Conservation (phyloP, 805 yeast genomes). For the Yamadazyma laniorum region DNA sequence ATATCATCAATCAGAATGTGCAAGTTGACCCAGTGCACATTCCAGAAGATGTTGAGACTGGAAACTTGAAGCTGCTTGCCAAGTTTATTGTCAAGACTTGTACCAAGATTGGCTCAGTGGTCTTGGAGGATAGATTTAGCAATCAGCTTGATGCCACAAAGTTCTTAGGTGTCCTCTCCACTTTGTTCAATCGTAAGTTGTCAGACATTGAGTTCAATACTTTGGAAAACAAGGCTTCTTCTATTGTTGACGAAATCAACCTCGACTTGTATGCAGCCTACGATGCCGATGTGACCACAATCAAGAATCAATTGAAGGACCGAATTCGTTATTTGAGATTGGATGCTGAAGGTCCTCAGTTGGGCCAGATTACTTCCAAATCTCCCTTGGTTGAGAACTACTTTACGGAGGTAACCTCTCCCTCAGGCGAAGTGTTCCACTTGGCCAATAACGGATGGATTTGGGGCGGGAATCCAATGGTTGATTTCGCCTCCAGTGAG, state of each 20-base stretch:
- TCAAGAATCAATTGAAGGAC: constrained; percentile 67
- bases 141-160: constrained; percentile 52
- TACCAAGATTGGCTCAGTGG: constrained; percentile 41
- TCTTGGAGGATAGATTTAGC: constrained; percentile 48
- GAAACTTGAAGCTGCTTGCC: constrained; percentile 45
- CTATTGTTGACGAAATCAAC: constrained; percentile 75
- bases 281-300: constrained; percentile 68
- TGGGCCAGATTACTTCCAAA: constrained; percentile 55
- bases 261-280: constrained; percentile 66
- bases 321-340: constrained; percentile 75
- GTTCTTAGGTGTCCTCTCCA: constrained; percentile 51
- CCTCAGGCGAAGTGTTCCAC: constrained; percentile 57
- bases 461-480: constrained; percentile 93
- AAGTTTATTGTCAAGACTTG: constrained; percentile 44
- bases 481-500: constrained; percentile 82
- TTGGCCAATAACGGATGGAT: constrained; percentile 98
- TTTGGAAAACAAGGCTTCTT: constrained; percentile 37
- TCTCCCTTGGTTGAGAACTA: constrained; percentile 80
- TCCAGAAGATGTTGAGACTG: constrained; percentile 40
- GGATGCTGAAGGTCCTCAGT: constrained; percentile 77
- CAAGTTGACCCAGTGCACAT: constrained; percentile 35
- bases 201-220: constrained; percentile 24
- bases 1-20: constrained; percentile 30
- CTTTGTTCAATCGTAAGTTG: constrained; percentile 18
- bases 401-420: constrained; percentile 66